Conservation (phyloP, 805 yeast genomes). For the Pichia paraexigua region DNA sequence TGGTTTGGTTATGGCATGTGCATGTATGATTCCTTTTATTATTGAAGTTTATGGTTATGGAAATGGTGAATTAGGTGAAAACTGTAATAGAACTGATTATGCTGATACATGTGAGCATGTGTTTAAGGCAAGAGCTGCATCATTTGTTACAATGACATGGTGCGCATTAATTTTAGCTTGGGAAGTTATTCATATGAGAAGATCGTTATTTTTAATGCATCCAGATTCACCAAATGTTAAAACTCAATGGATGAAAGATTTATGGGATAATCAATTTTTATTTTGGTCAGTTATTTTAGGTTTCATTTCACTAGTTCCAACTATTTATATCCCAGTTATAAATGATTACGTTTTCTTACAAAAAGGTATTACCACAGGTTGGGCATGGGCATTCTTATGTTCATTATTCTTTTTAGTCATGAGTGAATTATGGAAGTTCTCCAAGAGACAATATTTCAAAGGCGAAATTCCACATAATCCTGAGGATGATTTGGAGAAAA, state of each 20-base stretch:
- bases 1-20: slow-evolving; percentile 65
- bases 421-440: slow-evolving; percentile 59
- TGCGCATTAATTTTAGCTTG: slow-evolving; percentile 73
- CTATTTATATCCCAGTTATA: slow-evolving; percentile 82
- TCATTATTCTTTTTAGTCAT: slow-evolving; percentile 49
- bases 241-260: slow-evolving; percentile 52
- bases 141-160: slow-evolving; percentile 83
- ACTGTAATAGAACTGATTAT: slow-evolving; percentile 45
- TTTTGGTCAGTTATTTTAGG: slow-evolving; percentile 78
- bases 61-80: slow-evolving; percentile 52
- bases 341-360: slow-evolving; percentile 71
- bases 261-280: slow-evolving; percentile 68
- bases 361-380: slow-evolving; percentile 63
- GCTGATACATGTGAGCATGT: slow-evolving; percentile 49
- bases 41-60: slow-evolving; percentile 62
- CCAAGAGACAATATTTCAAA: slow-evolving; percentile 48
- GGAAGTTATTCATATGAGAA: slow-evolving; percentile 70
- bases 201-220: slow-evolving; percentile 64
- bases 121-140: slow-evolving; percentile 66
- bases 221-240: slow-evolving; percentile 55
- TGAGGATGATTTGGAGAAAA: slow-evolving; percentile 53
- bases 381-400: slow-evolving; percentile 67
- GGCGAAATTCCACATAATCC: slow-evolving; percentile 43
- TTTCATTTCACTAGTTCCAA: slow-evolving; percentile 66
- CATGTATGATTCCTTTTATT: slow-evolving; percentile 61